Percentiles rank a stretch among this genome's conserved stretches.
phyloP scores from a whole-genome alignment of 2,329 filamentous ascomycete genomes.

The Trichophaea hybrida region DNA sequence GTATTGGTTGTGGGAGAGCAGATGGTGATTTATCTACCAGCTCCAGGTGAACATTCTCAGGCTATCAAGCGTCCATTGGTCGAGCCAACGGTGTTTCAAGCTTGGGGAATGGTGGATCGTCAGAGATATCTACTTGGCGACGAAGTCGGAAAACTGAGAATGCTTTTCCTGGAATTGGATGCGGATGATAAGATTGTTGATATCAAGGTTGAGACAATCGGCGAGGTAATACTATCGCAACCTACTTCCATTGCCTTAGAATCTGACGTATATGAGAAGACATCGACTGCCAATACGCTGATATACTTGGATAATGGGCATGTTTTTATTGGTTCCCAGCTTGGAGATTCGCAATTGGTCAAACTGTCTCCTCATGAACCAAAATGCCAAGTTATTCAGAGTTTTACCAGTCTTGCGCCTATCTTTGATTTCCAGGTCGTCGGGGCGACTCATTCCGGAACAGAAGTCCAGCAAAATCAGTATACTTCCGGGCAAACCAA shows the following conservation, averaged over 20 bases:
- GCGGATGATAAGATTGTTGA: slow-evolving; percentile 51
- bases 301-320: slow-evolving; percentile 61
- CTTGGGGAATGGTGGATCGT: slow-evolving; percentile 74
- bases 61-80: slow-evolving; percentile 43
- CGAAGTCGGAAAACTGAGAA: slow-evolving; percentile 71
- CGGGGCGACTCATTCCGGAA: slow-evolving; percentile 81
- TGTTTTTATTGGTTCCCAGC: slow-evolving; percentile 80
- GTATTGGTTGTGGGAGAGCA: slow-evolving; percentile 66
- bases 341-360: slow-evolving; percentile 79
- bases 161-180: slow-evolving; percentile 62
- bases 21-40: slow-evolving; percentile 57
- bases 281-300: slow-evolving; percentile 32
- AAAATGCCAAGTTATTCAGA: slow-evolving; percentile 54
- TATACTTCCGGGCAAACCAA: slow-evolving; percentile 91
- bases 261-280: slow-evolving; percentile 9
- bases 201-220: slow-evolving; percentile 56
- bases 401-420: slow-evolving; percentile 70
- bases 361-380: slow-evolving; percentile 41
- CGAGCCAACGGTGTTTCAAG: slow-evolving; percentile 73
- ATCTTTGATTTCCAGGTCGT: slow-evolving; percentile 90
- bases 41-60: slow-evolving; percentile 38
- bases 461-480: slow-evolving; percentile 57
- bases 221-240: slow-evolving; percentile 30
- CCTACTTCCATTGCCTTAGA: neutral
- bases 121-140: slow-evolving; percentile 79